Percentiles rank a stretch among this genome's conserved stretches.
Conservation (phyloP, 2,329 filamentous ascomycete species). For the Alternaria solani region DNA sequence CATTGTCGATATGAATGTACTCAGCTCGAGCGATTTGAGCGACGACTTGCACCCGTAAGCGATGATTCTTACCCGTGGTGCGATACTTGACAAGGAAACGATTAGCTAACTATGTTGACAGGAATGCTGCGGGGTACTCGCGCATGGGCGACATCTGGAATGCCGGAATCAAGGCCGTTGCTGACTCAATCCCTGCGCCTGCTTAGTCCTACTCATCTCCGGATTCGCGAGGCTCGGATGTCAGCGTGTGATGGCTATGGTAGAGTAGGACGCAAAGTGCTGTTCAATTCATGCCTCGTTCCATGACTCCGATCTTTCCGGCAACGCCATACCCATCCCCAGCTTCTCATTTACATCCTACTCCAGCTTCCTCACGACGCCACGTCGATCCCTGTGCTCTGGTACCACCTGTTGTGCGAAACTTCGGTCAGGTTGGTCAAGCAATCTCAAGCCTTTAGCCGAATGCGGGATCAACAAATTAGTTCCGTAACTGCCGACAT, state of each 20-base stretch:
- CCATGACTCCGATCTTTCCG: background rate
- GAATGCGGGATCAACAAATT: conserved; percentile 18
- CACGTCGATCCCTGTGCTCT: conserved; percentile 10
- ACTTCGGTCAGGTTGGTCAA: conserved; percentile 7
- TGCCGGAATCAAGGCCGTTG: conserved; percentile 20
- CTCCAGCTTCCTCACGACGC: background rate
- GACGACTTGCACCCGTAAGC: conserved; percentile 42
- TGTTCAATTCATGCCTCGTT: background rate
- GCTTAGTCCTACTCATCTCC: background rate
- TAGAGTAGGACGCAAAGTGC: background rate
- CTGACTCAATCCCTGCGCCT: conserved; percentile 5
- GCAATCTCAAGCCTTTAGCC: conserved; percentile 29
- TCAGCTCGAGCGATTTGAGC: conserved; percentile 27
- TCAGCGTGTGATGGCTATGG: background rate
- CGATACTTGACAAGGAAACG: background rate
- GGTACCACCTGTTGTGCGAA: conserved; percentile 6
- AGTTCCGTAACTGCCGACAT: conserved; percentile 20
- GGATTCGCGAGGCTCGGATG: background rate
- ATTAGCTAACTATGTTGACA: conserved; percentile 8
- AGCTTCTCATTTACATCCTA: background rate
- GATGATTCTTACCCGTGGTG: background rate
- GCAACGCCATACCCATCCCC: background rate
- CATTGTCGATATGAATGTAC: conserved; percentile 37
- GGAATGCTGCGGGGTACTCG: conserved; percentile 36
- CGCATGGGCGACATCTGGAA: conserved; percentile 44